Evolutionary conservation across 208 protist genomes (phyloP), one percentile per base, ranked within the genome.

Genomic region (Trypanosoma avium): DNA sequence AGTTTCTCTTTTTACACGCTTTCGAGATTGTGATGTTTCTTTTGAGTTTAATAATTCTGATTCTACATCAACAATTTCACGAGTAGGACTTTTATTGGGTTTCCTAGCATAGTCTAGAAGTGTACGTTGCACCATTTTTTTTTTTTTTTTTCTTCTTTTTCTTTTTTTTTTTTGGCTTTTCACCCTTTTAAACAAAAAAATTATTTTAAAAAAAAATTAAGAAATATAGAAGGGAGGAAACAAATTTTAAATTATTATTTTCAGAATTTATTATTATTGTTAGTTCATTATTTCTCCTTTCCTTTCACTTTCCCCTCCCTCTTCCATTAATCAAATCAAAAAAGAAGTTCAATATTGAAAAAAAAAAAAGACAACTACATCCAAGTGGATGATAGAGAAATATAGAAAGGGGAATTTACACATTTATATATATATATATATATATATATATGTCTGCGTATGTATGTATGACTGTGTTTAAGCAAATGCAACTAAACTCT

Each of bases 71-170:
- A 56, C 35, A 22, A 56, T 52, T 19, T n/a, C 19, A 36, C 2
- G 5, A 33, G n/a, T 4, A 22, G 59, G 5, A 65, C 26, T 68
- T 38, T 3, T 29, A 9, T 15, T 45, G 59, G 27, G 63, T 55
- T 59, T 48, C 29, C 13, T 24, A 32, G 50, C 56, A 60, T 64
- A 73, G 50, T 78, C 61, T 3, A 71, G 36, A 19, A 73, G 46
- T 26, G 66, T 72, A 15, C 66, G 65, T 45, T 73, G 72, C 30
- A 50, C 10, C 66, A 77, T 70, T 9, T 15, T n/a, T 17, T 21
- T 27, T 29, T 38, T 0, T 24, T 53, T 33, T 19, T 17, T 6
- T 27, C 50, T 54, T 19, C 26, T 53, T 42, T 32, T 42, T 17
- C 38, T 30, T 33, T 29, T 50, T 36, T 54, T 65, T 48, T 22